Conservation (phyloP, 2,329 filamentous ascomycete genomes). For the Claviceps pusilla region DNA sequence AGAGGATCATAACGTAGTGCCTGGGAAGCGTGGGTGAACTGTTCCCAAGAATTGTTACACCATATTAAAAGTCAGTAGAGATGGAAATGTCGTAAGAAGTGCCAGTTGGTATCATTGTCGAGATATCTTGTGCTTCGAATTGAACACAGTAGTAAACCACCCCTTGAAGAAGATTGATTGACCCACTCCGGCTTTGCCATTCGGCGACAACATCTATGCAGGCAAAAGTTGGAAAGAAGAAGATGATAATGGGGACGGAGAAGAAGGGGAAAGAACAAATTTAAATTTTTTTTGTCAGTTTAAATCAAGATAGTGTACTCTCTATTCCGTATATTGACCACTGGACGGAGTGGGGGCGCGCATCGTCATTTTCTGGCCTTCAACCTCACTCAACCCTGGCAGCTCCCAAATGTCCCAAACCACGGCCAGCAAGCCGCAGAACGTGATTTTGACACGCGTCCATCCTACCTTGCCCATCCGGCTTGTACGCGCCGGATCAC, state of each 20-base stretch:
- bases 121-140: background rate
- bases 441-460: background rate
- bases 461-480: background rate
- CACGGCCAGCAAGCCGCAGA: background rate
- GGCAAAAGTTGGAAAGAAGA: background rate
- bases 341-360: background rate
- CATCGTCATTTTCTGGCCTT: background rate
- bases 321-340: background rate
- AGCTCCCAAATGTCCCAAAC: background rate
- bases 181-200: background rate
- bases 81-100: background rate
- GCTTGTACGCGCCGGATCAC: background rate
- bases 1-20: background rate
- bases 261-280: background rate
- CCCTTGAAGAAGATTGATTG: background rate
- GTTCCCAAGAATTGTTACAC: background rate
- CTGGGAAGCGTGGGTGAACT: background rate
- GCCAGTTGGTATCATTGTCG: background rate
- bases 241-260: no score
- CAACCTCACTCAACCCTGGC: background rate
- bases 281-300: no score
- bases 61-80: background rate
- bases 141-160: background rate
- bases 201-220: background rate
- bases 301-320: no score